Evolutionary conservation across 768 basidiomycete species (phyloP).

Genomic region (Panus rudis): DNA sequence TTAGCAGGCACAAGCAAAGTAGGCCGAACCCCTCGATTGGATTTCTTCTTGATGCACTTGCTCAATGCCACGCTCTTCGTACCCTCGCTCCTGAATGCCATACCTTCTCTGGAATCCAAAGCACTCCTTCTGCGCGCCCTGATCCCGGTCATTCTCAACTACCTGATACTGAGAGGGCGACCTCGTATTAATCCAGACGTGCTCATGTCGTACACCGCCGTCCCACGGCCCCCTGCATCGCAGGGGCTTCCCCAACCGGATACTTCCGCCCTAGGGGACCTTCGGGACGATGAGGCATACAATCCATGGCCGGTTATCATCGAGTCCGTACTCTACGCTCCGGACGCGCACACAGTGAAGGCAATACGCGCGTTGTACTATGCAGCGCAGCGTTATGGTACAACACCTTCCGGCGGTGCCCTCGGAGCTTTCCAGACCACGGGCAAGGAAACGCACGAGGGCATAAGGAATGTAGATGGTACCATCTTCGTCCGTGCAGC

Average conservation of each 20-base stretch:
- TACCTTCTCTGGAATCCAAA: slow-evolving; percentile 29
- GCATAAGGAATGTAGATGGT: slow-evolving; percentile 41
- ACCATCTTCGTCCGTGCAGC: slow-evolving; percentile 52
- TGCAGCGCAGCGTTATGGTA: slow-evolving; percentile 42
- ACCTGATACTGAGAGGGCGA: slow-evolving; percentile 38
- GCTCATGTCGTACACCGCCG: slow-evolving; percentile 37
- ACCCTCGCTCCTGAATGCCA: slow-evolving; percentile 30
- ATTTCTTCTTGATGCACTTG: slow-evolving; percentile 55
- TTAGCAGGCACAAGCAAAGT: slow-evolving; percentile 39
- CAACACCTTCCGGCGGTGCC: slow-evolving; percentile 30
- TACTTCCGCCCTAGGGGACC: slow-evolving; percentile 27
- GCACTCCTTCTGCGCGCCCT: slow-evolving; percentile 39
- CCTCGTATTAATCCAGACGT: slow-evolving; percentile 44
- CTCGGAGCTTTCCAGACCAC: slow-evolving; percentile 36
- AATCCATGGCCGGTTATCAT: slow-evolving; percentile 50
- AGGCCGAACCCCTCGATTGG: slow-evolving; percentile 42
- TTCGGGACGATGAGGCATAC: slow-evolving; percentile 28
- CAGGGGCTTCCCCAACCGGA: slow-evolving; percentile 11
- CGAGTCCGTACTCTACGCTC: slow-evolving; percentile 38
- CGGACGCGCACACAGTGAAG: slow-evolving; percentile 48
- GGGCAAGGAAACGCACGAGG: slow-evolving; percentile 39
- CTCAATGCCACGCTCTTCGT: slow-evolving; percentile 47
- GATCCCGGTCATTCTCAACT: slow-evolving; percentile 31
- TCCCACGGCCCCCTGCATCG: slow-evolving; percentile 32
- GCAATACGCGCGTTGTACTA: slow-evolving; percentile 32